Base-by-base conservation (phyloP, 331 rosid species). In the Acacia pycnantha region DNA sequence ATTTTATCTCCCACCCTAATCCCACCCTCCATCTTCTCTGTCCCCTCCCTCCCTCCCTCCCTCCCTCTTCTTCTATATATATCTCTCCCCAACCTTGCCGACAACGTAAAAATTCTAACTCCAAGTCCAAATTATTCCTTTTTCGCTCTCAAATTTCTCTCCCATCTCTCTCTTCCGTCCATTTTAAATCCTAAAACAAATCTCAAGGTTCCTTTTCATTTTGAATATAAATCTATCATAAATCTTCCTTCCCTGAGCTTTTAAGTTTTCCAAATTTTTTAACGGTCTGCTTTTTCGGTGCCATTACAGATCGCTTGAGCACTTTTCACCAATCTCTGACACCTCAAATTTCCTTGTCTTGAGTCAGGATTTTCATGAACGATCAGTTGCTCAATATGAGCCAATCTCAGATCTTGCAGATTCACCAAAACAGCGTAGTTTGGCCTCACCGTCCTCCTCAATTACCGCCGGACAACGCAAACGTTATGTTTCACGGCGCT, bases 401-500 rank as follows among this genome's bases (percentile, higher is more conserved):
- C 67, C 92, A 84, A 12, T 84, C 85, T 50, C 89, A 85, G 64
- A 88, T 90, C 92, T 80, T 87, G 21, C 92, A 82, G 68, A 79
- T 59, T 73, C 85, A 87, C 71, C 86, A 81, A 82, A 86, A 77
- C 81, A 76, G 79, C 80, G 81, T 82, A 71, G 78, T 67, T 80
- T 82, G 86, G 86, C 51, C 84, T 3, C 78, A 69, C n/a, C 76
- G 18, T 18, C 74, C 24, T 21, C 83, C 86, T 13, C 87, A 79
- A 46, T 73, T 86, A 3, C 79, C 82, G 6, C 90, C 87, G 26
- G 70, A 83, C 56, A 87, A 79, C 70, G 73, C 86, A 41, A 15
- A 78, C 66, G 43, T 27, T 11, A 37, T 84, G 90, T 82, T 35
- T 27, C 76, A 16, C 24, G 59, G 59, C 41, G 59, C 43, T 26